Conservation (phyloP, 345 rosid genomes). For the Rhodomyrtus tomentosa region DNA sequence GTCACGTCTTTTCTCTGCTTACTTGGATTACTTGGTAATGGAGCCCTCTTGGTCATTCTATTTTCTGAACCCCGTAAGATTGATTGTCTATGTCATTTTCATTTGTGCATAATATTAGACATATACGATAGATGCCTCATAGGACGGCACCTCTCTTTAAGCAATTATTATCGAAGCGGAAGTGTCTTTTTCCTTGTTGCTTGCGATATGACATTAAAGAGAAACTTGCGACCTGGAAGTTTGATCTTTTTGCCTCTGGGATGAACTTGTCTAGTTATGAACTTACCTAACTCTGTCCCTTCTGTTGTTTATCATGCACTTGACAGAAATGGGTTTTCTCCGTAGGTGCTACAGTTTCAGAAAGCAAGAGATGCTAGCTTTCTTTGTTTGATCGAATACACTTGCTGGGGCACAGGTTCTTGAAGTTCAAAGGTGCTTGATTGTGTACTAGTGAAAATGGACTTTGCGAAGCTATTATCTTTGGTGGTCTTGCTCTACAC, state of each 20-base stretch:
- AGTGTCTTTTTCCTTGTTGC: neutral
- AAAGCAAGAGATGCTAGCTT: neutral
- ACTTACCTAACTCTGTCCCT: neutral
- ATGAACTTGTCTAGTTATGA: neutral
- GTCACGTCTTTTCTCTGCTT: neutral
- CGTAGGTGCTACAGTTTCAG: neutral
- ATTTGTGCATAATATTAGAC: neutral
- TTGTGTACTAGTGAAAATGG: neutral
- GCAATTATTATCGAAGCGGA: neutral
- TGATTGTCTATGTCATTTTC: neutral
- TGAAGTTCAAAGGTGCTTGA: neutral
- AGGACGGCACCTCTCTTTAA: neutral
- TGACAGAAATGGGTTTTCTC: neutral
- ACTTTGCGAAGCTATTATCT: neutral
- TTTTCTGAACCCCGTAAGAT: neutral
- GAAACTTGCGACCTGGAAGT: neutral
- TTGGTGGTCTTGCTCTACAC: conserved; percentile 5
- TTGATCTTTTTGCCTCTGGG: neutral
- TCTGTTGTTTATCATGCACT: neutral
- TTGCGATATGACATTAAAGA: neutral
- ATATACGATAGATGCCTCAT: neutral
- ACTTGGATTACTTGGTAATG: neutral
- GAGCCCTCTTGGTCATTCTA: neutral
- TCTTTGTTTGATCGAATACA: neutral
- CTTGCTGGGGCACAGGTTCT: neutral